Evolutionary conservation across 2,329 filamentous ascomycete genomes (phyloP).

Genomic region (Botrytis paeoniae): DNA sequence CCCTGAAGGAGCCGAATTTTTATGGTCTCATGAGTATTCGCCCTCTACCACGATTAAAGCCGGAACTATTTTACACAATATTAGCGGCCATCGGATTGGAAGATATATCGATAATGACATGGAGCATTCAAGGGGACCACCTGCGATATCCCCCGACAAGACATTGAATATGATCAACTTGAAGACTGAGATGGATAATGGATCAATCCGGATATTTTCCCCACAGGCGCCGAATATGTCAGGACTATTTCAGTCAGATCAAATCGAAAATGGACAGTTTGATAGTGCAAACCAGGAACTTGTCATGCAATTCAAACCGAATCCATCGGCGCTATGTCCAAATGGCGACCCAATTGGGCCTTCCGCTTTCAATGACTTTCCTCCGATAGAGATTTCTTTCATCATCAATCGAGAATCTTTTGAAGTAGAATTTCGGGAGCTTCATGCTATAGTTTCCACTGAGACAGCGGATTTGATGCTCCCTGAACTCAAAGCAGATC

Average conservation of each 20-base stretch:
- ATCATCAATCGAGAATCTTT: conserved; percentile 22
- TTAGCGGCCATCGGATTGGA: not conserved
- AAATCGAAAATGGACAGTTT: not conserved
- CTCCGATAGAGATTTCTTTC: conserved; percentile 35
- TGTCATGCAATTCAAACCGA: conserved; percentile 33
- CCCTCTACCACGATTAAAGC: conserved; percentile 5
- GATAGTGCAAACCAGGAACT: conserved; percentile 19
- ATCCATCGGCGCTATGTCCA: conserved; percentile 30
- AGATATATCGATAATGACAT: not conserved
- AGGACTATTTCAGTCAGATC: conserved; percentile 17
- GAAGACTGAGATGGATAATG: not conserved
- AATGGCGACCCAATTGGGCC: conserved; percentile 23
- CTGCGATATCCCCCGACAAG: not conserved
- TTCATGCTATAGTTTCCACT: conserved; percentile 31
- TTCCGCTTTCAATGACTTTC: conserved; percentile 31
- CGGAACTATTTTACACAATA: conserved; percentile 12
- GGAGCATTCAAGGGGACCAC: not conserved
- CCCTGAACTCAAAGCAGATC: conserved; percentile 35
- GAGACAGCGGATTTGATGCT: conserved; percentile 35
- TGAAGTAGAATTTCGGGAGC: conserved; percentile 22
- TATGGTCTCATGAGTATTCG: not conserved
- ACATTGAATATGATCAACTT: conserved; percentile 1
- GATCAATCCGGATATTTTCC: conserved; percentile 25
- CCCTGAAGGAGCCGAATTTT: not conserved
- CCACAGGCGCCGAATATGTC: conserved; percentile 31